Conservation (phyloP, 805 yeast species). For the Ogataea paraovalis region DNA sequence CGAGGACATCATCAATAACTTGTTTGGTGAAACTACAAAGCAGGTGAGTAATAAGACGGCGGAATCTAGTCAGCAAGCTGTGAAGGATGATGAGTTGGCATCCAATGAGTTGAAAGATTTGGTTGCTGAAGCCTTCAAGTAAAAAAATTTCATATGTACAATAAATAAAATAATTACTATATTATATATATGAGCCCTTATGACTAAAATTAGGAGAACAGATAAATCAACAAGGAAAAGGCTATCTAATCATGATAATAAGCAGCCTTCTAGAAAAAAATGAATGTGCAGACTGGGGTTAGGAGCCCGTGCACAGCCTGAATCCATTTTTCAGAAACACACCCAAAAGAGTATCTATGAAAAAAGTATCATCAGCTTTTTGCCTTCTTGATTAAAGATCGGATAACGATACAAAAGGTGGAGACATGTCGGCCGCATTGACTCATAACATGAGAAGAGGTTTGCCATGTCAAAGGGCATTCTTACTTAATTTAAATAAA, state of each 20-base stretch:
- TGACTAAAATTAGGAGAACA: no score
- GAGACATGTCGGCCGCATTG: neutral
- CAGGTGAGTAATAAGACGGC: neutral
- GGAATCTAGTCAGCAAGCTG: neutral
- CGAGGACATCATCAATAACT: slow-evolving; percentile 23
- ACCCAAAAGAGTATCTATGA: no score
- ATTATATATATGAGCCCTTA: no score
- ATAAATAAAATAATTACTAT: neutral
- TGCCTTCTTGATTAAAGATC: neutral
- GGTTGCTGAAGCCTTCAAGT: slow-evolving; percentile 33
- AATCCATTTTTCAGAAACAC: neutral
- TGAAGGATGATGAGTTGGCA: slow-evolving; percentile 19
- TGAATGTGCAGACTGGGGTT: neutral
- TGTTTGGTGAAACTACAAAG: slow-evolving; percentile 11
- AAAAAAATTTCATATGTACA: neutral
- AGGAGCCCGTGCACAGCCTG: neutral
- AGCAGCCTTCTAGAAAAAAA: neutral
- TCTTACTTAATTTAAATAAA: neutral
- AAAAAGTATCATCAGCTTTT: neutral
- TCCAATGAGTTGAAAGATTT: slow-evolving; percentile 30
- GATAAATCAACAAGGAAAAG: no score
- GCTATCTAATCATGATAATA: no score
- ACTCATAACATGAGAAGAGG: neutral
- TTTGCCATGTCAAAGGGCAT: neutral
- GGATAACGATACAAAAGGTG: neutral